These are phyloP conservation scores for Echinosophora koreensis DNA, from an alignment of 306 rosid species.

Conservation along the genomic window DNA sequence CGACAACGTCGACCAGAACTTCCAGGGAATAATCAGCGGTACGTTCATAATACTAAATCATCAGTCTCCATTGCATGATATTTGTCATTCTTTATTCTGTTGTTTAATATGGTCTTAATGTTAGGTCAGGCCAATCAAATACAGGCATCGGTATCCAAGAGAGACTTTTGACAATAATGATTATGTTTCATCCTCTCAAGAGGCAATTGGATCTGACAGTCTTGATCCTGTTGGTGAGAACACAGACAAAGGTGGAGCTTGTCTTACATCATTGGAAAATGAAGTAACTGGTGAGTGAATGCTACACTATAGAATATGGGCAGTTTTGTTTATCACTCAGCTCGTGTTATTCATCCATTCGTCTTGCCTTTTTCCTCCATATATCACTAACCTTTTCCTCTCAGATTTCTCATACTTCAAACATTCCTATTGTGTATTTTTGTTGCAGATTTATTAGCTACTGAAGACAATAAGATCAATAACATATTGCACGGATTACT, in stretches of 20 bases:
- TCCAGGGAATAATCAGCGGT: constrained; percentile 62
- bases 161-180: constrained; percentile 45
- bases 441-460: constrained; percentile 58
- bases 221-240: constrained; percentile 48
- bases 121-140: constrained; percentile 62
- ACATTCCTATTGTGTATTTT: constrained; percentile 32
- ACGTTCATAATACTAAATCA: constrained; percentile 31
- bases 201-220: constrained; percentile 50
- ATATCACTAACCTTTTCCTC: not conserved
- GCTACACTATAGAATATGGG: not conserved
- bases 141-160: constrained; percentile 66
- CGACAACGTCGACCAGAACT: constrained; percentile 79
- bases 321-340: constrained; percentile 10
- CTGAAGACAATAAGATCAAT: constrained; percentile 48
- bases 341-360: not conserved
- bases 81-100: constrained; percentile 35
- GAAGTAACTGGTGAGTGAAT: constrained; percentile 58
- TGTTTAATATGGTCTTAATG: constrained; percentile 38
- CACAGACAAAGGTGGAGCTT: constrained; percentile 46
- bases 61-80: constrained; percentile 8
- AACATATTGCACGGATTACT: constrained; percentile 70
- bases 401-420: not conserved
- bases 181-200: constrained; percentile 58
- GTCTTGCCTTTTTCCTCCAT: not conserved
- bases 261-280: constrained; percentile 43